Percentiles rank a stretch among this genome's conserved stretches.
phyloP scores from a whole-genome alignment of 768 basidiomycete species.

The Collybia nuda region DNA sequence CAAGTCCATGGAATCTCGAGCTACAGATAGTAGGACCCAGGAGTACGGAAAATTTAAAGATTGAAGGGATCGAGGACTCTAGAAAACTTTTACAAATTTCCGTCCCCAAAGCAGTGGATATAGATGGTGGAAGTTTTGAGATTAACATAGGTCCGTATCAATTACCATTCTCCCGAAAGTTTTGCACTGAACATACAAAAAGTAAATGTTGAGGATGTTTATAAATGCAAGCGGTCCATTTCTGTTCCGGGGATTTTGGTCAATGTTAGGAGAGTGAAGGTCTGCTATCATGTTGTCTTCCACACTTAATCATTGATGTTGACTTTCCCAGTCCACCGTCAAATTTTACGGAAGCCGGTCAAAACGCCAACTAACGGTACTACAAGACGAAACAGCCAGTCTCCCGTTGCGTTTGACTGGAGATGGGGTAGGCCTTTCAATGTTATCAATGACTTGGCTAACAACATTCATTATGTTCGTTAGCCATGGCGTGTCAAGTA shows the following conservation, averaged over 20 bases:
- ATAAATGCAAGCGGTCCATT: slow-evolving; percentile 79
- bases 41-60: slow-evolving; percentile 55
- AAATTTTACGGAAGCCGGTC: slow-evolving; percentile 76
- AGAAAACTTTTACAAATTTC: slow-evolving; percentile 60
- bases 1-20: slow-evolving; percentile 86
- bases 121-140: slow-evolving; percentile 74
- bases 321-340: slow-evolving; percentile 70
- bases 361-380: slow-evolving; percentile 58
- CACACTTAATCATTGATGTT: background rate
- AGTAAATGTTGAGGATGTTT: slow-evolving; percentile 86
- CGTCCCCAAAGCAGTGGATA: slow-evolving; percentile 65
- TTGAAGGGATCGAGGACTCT: slow-evolving; percentile 54
- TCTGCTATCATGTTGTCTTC: slow-evolving; percentile 26
- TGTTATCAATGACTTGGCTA: background rate
- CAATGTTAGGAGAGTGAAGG: slow-evolving; percentile 81
- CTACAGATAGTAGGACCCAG: slow-evolving; percentile 78
- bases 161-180: background rate
- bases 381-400: slow-evolving; percentile 70
- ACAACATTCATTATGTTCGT: slow-evolving; percentile 3
- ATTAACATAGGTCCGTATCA: slow-evolving; percentile 64
- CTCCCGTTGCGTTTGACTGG: slow-evolving; percentile 89
- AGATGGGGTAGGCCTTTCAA: slow-evolving; percentile 63
- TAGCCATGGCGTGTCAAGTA: slow-evolving; percentile 92
- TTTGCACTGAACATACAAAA: slow-evolving; percentile 16
- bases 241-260: slow-evolving; percentile 78